Conservation (phyloP, 768 basidiomycete genomes). For the Lactifluus echinatus region DNA sequence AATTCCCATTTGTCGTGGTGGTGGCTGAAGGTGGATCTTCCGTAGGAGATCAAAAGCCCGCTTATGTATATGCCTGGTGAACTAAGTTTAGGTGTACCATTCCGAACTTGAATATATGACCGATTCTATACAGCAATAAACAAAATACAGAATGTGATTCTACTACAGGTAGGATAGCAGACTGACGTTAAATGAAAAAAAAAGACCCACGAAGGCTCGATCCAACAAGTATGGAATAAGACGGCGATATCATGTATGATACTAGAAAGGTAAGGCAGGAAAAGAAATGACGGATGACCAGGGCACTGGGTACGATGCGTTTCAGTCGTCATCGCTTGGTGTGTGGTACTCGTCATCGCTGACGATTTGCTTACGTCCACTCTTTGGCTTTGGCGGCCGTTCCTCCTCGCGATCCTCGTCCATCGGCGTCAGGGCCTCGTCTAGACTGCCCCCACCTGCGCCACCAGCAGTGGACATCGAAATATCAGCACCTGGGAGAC, state of each 20-base stretch:
- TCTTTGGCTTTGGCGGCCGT: constrained; percentile 50
- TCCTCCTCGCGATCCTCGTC: constrained; percentile 55
- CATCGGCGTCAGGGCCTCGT: constrained; percentile 70
- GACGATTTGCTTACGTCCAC: constrained; percentile 62
- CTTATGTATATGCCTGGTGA: neutral
- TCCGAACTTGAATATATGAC: constrained; percentile 11
- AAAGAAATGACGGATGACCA: neutral
- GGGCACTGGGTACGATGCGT: constrained; percentile 1
- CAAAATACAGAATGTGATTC: constrained; percentile 16
- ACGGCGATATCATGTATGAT: neutral
- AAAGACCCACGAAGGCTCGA: neutral
- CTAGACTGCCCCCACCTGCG: constrained; percentile 45
- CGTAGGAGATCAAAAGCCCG: neutral
- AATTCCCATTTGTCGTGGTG: too few species aligned
- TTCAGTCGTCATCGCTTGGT: constrained; percentile 65
- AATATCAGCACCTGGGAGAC: constrained; percentile 63
- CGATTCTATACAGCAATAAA: constrained; percentile 20
- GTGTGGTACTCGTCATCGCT: constrained; percentile 62
- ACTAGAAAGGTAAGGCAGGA: neutral
- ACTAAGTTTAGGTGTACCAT: constrained; percentile 6
- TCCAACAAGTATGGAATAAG: neutral
- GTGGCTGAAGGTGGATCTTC: too few species aligned
- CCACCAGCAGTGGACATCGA: constrained; percentile 36
- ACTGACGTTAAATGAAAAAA: neutral
- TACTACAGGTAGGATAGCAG: constrained; percentile 16